Conservation (phyloP, 2,329 filamentous ascomycete species). For the Elsinoe perseae region DNA sequence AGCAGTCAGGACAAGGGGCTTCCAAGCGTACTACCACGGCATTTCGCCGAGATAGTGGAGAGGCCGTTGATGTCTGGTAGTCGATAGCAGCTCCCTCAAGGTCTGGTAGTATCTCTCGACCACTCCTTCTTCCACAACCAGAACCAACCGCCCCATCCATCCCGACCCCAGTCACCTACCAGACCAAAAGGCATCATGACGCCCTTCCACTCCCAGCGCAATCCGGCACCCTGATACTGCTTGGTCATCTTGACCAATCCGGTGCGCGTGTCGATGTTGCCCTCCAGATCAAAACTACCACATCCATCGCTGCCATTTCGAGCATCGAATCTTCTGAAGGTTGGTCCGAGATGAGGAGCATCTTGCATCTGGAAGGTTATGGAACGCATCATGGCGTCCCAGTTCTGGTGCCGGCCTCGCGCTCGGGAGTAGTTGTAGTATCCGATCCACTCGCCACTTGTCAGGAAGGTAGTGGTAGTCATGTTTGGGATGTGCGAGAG, state of each 20-base stretch:
- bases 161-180: not conserved
- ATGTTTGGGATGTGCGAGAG: not conserved
- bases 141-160: not conserved
- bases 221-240: not conserved
- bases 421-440: constrained; percentile 1
- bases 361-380: not conserved
- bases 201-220: not conserved
- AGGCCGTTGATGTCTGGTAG: no score
- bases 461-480: not conserved
- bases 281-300: not conserved
- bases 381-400: not conserved
- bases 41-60: no score
- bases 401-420: not conserved
- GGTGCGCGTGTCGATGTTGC: not conserved
- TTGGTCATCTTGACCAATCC: not conserved
- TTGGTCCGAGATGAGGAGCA: no score
- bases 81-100: no score
- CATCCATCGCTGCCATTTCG: not conserved
- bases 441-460: constrained; percentile 1
- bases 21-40: no score
- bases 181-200: constrained; percentile 8
- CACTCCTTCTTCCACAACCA: constrained; percentile 11
- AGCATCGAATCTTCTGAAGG: not conserved
- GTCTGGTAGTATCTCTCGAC: not conserved
- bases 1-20: no score